A percentile compares a stretch with the other conserved stretches of the same genome.
phyloP scores from a whole-genome alignment of 139 green algal species.

The Auxenochlorella protothecoides region DNA sequence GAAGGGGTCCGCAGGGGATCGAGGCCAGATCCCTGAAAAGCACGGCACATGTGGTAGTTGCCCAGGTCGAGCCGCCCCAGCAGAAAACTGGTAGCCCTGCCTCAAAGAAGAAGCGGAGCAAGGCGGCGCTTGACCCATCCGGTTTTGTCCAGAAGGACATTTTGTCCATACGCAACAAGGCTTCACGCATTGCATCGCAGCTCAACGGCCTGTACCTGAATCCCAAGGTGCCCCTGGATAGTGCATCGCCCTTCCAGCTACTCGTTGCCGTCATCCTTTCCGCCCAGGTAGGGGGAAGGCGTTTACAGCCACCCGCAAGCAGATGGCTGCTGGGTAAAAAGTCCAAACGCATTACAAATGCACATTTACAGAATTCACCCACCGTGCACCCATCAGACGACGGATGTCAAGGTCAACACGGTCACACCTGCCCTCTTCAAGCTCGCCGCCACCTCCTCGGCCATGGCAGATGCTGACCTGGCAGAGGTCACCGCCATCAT shows the following conservation, averaged over 20 bases:
- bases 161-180: constrained; percentile 27
- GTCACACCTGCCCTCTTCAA: constrained; percentile 57
- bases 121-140: background rate
- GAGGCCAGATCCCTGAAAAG: too few relatives aligned
- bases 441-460: constrained; percentile 32
- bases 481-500: constrained; percentile 51
- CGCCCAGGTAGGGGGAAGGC: constrained; percentile 37
- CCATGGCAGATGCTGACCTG: constrained; percentile 38
- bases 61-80: too few relatives aligned
- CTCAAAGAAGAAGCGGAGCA: too few relatives aligned
- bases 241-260: constrained; percentile 62
- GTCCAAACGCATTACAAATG: background rate
- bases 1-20: background rate
- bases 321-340: too few relatives aligned
- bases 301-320: too few relatives aligned
- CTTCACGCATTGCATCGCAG: constrained; percentile 35
- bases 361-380: background rate
- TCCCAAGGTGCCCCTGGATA: constrained; percentile 60
- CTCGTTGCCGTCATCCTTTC: constrained; percentile 71
- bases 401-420: constrained; percentile 69
- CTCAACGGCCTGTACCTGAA: constrained; percentile 56
- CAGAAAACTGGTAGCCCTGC: too few relatives aligned
- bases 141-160: background rate
- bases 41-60: too few relatives aligned
- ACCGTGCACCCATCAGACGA: constrained; percentile 30